Percentiles rank a stretch among this genome's conserved stretches.
Conservation (phyloP, 2,329 filamentous ascomycete genomes). For the Lecanicillium sp. region DNA sequence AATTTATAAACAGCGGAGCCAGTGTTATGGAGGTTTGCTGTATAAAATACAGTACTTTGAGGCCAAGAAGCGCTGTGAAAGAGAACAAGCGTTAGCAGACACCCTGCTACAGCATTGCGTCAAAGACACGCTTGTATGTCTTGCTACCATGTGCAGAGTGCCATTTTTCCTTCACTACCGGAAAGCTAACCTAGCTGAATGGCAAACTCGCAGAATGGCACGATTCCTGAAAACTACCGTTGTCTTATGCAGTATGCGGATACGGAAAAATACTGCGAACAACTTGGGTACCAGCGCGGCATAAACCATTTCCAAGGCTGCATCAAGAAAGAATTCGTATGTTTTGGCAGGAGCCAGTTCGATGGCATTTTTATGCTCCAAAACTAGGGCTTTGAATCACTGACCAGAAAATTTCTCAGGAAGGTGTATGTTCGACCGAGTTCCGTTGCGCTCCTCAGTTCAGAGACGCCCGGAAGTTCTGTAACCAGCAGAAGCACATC, state of each 20-base stretch:
- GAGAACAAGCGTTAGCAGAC: not conserved
- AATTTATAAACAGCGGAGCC: not conserved
- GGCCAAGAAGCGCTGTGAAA: constrained; percentile 1
- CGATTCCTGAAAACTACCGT: not conserved
- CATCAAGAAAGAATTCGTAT: constrained; percentile 6
- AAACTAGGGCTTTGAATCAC: not conserved
- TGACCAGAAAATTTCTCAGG: not conserved
- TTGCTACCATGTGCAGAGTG: not conserved
- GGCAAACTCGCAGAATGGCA: not conserved
- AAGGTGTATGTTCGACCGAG: constrained; percentile 4
- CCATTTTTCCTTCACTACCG: not conserved
- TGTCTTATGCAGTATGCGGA: constrained; percentile 2
- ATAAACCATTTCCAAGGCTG: constrained; percentile 3
- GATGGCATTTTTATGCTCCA: not conserved
- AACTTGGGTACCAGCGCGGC: constrained; percentile 1
- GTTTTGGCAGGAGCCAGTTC: not conserved
- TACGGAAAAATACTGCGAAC: constrained; percentile 5
- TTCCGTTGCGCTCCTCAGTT: constrained; percentile 7
- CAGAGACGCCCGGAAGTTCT: constrained; percentile 4
- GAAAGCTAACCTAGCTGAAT: not conserved
- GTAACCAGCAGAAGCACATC: not conserved
- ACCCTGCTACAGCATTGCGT: not conserved
- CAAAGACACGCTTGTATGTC: not conserved
- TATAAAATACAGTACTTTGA: constrained; percentile 3
- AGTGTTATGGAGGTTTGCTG: not conserved